phyloP scores from a whole-genome alignment of 1,284 basidiomycete species.

The Puccinia novopanici region DNA sequence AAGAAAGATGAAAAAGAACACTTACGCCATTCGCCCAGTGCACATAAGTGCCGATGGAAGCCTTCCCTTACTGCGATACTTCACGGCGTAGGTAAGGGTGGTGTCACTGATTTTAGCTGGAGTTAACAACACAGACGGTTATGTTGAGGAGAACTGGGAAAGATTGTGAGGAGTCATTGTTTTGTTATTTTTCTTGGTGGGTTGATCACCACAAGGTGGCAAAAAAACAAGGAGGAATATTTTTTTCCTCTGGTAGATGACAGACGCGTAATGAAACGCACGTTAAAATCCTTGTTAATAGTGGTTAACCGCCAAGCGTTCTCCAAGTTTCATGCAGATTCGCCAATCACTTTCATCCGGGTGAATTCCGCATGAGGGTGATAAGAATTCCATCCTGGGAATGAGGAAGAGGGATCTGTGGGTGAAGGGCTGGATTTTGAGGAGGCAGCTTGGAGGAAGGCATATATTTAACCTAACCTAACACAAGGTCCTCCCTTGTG shows the following conservation, averaged over 20 bases:
- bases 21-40: conserved; percentile 91
- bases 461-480: too few species aligned
- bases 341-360: conserved; percentile 71
- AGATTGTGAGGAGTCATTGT: conserved; percentile 23
- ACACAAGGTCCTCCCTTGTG: too few species aligned
- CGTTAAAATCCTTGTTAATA: conserved; percentile 88
- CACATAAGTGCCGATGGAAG: conserved; percentile 90
- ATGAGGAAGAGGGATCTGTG: not conserved
- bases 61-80: conserved; percentile 90
- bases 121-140: conserved; percentile 85
- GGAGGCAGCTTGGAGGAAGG: conserved; percentile 23
- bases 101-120: conserved; percentile 95
- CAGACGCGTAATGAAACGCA: conserved; percentile 62
- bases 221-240: not conserved
- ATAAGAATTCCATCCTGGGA: conserved; percentile 77
- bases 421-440: not conserved
- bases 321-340: conserved; percentile 64
- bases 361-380: conserved; percentile 84
- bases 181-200: conserved; percentile 10
- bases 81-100: conserved; percentile 87
- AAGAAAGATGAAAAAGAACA: too few species aligned
- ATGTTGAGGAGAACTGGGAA: conserved; percentile 81
- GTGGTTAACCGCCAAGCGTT: conserved; percentile 90
- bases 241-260: not conserved
- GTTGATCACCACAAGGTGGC: not conserved